Conservation (phyloP, 352 stramenopile genomes). For the Globisporangium cylindrosporum region DNA sequence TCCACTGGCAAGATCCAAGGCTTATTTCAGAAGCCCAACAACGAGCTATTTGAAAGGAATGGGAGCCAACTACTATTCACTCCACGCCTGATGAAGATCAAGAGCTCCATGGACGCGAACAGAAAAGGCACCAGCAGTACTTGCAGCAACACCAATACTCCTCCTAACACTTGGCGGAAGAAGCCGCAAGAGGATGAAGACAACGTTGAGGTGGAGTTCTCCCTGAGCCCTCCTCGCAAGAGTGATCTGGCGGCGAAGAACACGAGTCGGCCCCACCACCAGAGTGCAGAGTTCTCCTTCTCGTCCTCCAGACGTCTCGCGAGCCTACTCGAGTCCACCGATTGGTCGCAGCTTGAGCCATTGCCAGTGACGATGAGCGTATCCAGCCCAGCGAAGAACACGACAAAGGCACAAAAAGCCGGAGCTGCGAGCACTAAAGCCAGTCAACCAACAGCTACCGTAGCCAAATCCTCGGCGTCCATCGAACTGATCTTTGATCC, state of each 20-base stretch:
- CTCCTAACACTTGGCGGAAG: background rate
- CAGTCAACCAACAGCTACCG: background rate
- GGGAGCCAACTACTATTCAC: background rate
- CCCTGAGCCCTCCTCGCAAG: background rate
- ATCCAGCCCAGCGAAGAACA: background rate
- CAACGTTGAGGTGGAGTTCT: slow-evolving; percentile 5
- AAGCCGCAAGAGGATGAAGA: background rate
- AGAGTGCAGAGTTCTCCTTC: slow-evolving; percentile 16
- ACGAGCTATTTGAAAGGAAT: background rate
- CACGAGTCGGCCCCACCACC: background rate
- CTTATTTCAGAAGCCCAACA: background rate
- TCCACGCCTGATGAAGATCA: background rate
- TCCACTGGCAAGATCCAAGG: background rate
- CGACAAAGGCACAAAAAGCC: background rate
- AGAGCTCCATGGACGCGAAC: background rate
- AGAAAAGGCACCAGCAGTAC: background rate
- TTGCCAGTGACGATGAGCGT: background rate
- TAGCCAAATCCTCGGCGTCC: background rate
- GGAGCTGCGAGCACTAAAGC: background rate
- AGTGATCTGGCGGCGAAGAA: background rate
- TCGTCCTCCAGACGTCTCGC: slow-evolving; percentile 49
- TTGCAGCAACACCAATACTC: background rate
- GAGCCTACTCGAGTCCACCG: slow-evolving; percentile 62
- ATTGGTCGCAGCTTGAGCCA: slow-evolving; percentile 34
- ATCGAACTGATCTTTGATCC: slow-evolving; percentile 86